A percentile compares a stretch with the other conserved stretches of the same genome.
These are phyloP conservation scores for Chlorophyllum brunneum DNA, from an alignment of 768 basidiomycete species.

Conservation along the genomic window DNA sequence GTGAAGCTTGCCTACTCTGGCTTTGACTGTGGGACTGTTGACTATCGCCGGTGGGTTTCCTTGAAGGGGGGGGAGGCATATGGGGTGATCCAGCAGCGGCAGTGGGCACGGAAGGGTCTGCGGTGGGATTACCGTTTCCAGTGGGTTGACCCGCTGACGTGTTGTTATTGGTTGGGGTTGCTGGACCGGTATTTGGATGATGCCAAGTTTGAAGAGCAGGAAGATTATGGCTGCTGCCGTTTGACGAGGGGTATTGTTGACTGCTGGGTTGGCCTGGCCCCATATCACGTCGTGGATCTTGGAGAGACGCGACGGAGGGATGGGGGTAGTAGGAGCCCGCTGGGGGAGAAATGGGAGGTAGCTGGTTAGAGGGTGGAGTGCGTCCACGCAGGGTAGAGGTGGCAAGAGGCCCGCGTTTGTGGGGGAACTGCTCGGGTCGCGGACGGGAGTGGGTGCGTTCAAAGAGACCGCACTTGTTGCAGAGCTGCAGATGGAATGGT, in stretches of 20 bases:
- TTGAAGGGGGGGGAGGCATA: conserved; percentile 1
- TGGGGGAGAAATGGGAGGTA: conserved; percentile 42
- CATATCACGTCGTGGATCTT: conserved; percentile 13
- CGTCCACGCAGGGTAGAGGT: conserved; percentile 45
- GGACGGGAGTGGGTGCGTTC: conserved; percentile 79
- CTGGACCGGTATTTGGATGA: conserved; percentile 19
- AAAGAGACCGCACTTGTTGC: conserved; percentile 76
- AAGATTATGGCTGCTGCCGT: conserved; percentile 27
- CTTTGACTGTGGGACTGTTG: conserved; percentile 7
- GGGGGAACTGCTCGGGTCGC: conserved; percentile 77
- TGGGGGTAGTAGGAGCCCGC: conserved; percentile 44
- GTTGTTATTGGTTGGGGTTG: conserved; percentile 13
- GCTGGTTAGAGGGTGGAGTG: conserved; percentile 36
- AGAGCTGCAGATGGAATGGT: conserved; percentile 30
- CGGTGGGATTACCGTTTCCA: too few species aligned
- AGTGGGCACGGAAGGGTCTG: background rate
- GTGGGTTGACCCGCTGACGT: too few species aligned
- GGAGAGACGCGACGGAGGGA: conserved; percentile 46
- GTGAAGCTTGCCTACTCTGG: conserved; percentile 8
- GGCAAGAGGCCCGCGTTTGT: conserved; percentile 70
- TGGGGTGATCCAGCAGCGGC: background rate
- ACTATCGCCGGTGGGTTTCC: conserved; percentile 1
- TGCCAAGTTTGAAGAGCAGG: conserved; percentile 49
- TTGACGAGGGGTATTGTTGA: conserved; percentile 9
- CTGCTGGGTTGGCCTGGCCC: conserved; percentile 10